Percentiles rank a stretch among this genome's conserved stretches.
phyloP scores from a whole-genome alignment of 73 alveolate genomes.

The Diophrys sp. region DNA sequence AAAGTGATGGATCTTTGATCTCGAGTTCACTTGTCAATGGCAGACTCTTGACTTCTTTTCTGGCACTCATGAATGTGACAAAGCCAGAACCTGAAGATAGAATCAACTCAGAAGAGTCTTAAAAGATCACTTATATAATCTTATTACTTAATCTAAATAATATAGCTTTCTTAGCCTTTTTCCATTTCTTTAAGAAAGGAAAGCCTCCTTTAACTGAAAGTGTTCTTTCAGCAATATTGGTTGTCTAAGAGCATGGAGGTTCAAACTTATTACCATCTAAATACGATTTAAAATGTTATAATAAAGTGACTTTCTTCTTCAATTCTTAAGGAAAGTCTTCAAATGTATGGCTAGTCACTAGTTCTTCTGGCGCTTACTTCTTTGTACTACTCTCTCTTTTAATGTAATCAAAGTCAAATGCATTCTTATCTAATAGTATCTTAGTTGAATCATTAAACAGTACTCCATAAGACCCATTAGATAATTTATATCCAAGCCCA shows the following conservation, averaged over 20 bases:
- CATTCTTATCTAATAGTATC: slow-evolving; percentile 72
- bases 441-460: slow-evolving; percentile 81
- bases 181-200: slow-evolving; percentile 18
- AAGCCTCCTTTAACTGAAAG: slow-evolving; percentile 65
- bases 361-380: slow-evolving; percentile 10
- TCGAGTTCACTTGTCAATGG: background rate
- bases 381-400: slow-evolving; percentile 47
- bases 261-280: slow-evolving; percentile 23
- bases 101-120: slow-evolving; percentile 20
- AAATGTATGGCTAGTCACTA: slow-evolving; percentile 12
- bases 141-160: slow-evolving; percentile 16
- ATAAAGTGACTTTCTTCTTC: slow-evolving; percentile 47
- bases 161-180: slow-evolving; percentile 20
- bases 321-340: slow-evolving; percentile 36
- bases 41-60: background rate
- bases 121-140: slow-evolving; percentile 14
- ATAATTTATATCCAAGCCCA: slow-evolving; percentile 83
- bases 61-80: background rate
- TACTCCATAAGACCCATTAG: slow-evolving; percentile 83
- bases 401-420: slow-evolving; percentile 56
- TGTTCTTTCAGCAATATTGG: background rate
- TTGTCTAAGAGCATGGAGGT: slow-evolving; percentile 1
- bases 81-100: slow-evolving; percentile 23
- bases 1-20: background rate
- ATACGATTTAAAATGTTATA: slow-evolving; percentile 46